These are phyloP conservation scores for Celoporthe dispersa DNA, from an alignment of 2,329 filamentous ascomycete species.

Conservation along the genomic window DNA sequence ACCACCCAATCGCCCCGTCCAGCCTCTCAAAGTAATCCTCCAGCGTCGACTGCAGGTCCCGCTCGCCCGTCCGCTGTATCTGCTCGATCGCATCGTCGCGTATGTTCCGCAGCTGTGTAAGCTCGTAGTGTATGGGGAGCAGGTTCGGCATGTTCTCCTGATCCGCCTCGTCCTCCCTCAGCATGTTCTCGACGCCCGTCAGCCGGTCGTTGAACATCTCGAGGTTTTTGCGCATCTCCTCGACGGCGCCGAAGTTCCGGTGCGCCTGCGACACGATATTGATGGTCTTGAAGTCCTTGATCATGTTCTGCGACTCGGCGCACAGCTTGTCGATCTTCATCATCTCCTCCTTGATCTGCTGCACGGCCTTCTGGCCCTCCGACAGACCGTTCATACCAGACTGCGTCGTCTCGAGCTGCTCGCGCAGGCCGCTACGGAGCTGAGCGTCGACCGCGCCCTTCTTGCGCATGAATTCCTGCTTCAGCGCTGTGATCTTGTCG, in stretches of 20 bases:
- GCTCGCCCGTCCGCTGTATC: constrained; percentile 77
- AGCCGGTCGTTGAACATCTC: constrained; percentile 85
- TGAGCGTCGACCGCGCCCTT: constrained; percentile 90
- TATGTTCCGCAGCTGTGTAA: constrained; percentile 91
- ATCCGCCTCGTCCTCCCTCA: constrained; percentile 83
- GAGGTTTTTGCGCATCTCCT: constrained; percentile 90
- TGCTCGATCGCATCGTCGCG: constrained; percentile 96
- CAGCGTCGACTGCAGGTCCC: constrained; percentile 77
- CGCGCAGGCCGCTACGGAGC: constrained; percentile 83
- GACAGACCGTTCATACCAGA: constrained; percentile 86
- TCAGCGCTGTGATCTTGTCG: constrained; percentile 89
- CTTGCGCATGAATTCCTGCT: constrained; percentile 91
- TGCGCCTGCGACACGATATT: constrained; percentile 92
- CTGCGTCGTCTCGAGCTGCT: constrained; percentile 94
- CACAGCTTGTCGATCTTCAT: constrained; percentile 98
- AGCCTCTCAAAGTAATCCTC: constrained; percentile 88
- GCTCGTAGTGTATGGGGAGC: constrained; percentile 85
- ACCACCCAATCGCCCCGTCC: constrained; percentile 89
- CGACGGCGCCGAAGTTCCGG: constrained; percentile 91
- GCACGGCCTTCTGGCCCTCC: constrained; percentile 89
- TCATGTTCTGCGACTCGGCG: constrained; percentile 96
- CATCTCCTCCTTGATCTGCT: constrained; percentile 96
- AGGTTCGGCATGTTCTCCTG: constrained; percentile 91
- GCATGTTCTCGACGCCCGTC: constrained; percentile 73
- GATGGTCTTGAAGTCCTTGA: constrained; percentile 93